Base-by-base conservation (phyloP, 805 yeast genomes). In the Candida nonsorbophila region DNA sequence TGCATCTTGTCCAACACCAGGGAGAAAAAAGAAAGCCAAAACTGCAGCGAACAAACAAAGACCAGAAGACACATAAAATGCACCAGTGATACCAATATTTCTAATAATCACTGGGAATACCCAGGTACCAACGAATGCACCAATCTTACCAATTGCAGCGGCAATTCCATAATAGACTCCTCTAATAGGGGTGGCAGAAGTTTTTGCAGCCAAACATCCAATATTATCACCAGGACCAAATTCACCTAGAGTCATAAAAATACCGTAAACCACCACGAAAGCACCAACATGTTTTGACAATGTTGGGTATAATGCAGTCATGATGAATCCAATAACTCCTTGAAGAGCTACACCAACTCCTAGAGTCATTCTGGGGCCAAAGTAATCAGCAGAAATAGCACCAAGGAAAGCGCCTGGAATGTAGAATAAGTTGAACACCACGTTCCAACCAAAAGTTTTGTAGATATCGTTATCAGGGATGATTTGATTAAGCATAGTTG, bases 181-280 rank as follows among this genome's bases (percentile, higher is more conserved):
- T 63, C 97, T 79, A 33, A 87, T 72, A 14, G 95, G 79, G 7
- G 95, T 79, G 25, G 95, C 82, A 26, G 79, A 72, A 5, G 95
- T 81, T 59, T 87, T 87, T 23, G 95, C 73, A 13, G 95, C 94
- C 38, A 88, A 67, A 32, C 84, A 61, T 43, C 97, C 97, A 54
- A 84, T 81, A 58, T 84, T 85, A 58, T 87, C 85, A 62, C 97
- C 97, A 9, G 94, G 88, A 17, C 95, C 94, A 56, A 88, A 83
- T 58, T 90, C 97, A 47, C 97, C 97, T 27, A 85, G 67, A 5
- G 95, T 69, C 53, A 77, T 64, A 56, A 86, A 90, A 41, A 90
- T 77, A 62, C 97, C 97, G 51, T 81, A 90, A 16, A 83, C 81
- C 24, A 86, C 92, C 28, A 79, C 83, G 45, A 88, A 85, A 0